Conservation (phyloP, 805 yeast species). For the Jamesozyma piceae region DNA sequence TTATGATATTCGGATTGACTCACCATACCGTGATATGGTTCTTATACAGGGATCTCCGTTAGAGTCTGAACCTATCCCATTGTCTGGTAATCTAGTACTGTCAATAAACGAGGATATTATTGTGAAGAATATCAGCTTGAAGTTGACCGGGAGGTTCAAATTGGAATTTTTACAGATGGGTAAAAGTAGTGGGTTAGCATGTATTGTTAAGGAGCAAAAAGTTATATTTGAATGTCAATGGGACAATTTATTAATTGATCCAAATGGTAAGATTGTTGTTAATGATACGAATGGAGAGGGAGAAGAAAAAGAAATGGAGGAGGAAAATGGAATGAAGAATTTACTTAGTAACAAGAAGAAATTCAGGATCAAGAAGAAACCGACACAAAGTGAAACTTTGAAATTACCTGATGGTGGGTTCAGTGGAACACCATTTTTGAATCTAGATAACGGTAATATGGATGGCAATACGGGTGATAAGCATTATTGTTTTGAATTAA, state of each 20-base stretch:
- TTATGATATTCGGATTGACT: conserved; percentile 29
- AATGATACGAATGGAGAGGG: background rate
- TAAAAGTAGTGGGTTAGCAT: conserved; percentile 24
- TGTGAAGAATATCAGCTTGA: conserved; percentile 51
- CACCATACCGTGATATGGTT: conserved; percentile 49
- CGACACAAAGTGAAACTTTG: background rate
- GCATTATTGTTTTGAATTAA: conserved; percentile 31
- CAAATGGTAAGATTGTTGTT: background rate
- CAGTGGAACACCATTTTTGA: conserved; percentile 29
- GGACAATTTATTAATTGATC: conserved; percentile 42
- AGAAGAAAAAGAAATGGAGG: background rate
- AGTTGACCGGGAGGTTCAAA: conserved; percentile 53
- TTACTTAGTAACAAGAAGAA: background rate
- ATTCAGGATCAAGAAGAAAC: background rate
- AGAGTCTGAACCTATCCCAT: conserved; percentile 65
- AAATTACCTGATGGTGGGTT: conserved; percentile 1
- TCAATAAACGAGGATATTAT: conserved; percentile 59
- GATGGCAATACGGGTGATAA: conserved; percentile 1
- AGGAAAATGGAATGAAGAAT: background rate
- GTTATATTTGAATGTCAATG: conserved; percentile 62
- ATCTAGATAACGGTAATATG: conserved; percentile 8
- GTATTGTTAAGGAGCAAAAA: conserved; percentile 42
- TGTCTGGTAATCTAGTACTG: conserved; percentile 67
- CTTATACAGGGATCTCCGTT: conserved; percentile 66
- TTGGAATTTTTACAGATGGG: conserved; percentile 47